Evolutionary conservation across 139 green algal species (phyloP).

Genomic region (Chlorella sp.): DNA sequence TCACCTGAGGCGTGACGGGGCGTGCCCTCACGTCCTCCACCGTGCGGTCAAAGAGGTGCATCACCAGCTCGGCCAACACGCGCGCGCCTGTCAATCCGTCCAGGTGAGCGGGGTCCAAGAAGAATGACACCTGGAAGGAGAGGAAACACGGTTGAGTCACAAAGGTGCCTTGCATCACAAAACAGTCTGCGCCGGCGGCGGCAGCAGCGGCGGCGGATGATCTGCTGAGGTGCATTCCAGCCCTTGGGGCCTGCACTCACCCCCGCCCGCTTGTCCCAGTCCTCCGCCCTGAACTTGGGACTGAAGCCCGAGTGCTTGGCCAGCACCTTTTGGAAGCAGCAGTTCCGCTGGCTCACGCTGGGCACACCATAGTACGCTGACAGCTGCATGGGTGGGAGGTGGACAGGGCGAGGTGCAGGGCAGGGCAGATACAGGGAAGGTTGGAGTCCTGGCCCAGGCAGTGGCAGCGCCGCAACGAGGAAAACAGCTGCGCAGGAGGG

Average conservation of each 20-base stretch:
- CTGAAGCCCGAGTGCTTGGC: neutral
- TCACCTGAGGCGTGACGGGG: neutral
- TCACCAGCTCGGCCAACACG: neutral
- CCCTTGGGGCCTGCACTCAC: neutral
- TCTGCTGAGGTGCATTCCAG: neutral
- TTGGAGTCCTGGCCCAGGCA: no score
- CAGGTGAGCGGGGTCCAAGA: neutral
- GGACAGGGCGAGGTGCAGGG: no score
- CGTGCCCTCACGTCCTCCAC: neutral
- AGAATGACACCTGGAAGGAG: neutral
- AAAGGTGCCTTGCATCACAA: neutral
- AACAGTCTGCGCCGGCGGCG: no score
- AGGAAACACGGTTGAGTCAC: neutral
- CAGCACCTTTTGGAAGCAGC: neutral
- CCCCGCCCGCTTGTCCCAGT: no score
- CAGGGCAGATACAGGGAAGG: no score
- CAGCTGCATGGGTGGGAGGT: no score
- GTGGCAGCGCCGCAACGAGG: no score
- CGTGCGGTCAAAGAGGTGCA: neutral
- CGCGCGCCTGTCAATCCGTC: neutral
- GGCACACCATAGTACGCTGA: neutral
- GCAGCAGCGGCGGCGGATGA: neutral
- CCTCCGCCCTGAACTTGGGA: no score
- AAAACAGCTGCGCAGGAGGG: no score
- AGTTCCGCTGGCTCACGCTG: neutral